A percentile compares a stretch with the other conserved stretches of the same genome.
Conservation (phyloP, 148 eudicot species). For the Vaccinium macrocarpon region DNA sequence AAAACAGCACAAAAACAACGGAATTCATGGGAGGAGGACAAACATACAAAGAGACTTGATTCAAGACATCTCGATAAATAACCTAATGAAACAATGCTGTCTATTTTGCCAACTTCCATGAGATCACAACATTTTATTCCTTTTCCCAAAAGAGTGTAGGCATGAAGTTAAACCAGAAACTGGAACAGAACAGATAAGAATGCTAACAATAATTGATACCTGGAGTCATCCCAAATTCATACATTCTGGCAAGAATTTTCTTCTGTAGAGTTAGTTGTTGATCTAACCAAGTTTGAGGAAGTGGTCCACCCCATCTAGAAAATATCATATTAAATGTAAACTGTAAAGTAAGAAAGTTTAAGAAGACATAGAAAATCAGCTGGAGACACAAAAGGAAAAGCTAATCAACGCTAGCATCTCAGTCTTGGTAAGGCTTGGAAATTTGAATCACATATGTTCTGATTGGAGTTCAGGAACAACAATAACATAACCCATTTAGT, state of each 20-base stretch:
- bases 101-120: neutral
- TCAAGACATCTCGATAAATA: neutral
- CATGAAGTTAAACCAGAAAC: neutral
- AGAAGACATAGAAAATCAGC: too few species aligned
- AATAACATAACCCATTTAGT: too few species aligned
- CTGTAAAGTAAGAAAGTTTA: too few species aligned
- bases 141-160: neutral
- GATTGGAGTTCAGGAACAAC: neutral
- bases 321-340: neutral
- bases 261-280: slow-evolving; percentile 49
- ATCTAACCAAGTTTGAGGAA: slow-evolving; percentile 56
- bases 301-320: slow-evolving; percentile 54
- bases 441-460: neutral
- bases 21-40: neutral
- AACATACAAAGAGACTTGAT: neutral
- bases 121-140: neutral
- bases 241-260: slow-evolving; percentile 53
- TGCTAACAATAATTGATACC: slow-evolving; percentile 27
- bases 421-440: neutral
- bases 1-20: neutral
- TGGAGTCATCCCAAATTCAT: slow-evolving; percentile 54
- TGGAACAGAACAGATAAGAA: neutral
- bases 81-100: neutral
- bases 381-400: neutral
- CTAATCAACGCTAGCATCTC: neutral